Evolutionary conservation across 2,329 filamentous ascomycete genomes (phyloP), one percentile per base, ranked within the genome.

Genomic region (Penicillium digitatum): DNA sequence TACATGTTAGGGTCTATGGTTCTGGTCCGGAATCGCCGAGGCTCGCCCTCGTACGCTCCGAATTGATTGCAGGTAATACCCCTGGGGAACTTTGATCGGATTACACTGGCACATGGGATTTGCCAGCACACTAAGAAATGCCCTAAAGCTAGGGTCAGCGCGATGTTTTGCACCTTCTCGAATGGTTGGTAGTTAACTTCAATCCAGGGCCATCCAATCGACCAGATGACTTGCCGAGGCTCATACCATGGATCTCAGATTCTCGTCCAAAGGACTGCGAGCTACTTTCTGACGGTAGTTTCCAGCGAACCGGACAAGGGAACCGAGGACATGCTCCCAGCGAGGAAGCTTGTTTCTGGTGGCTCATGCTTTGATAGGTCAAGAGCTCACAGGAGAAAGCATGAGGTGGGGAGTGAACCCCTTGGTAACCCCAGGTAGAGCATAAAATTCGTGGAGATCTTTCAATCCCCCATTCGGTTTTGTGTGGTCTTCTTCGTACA

Each of bases 231-330:
- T 44, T 32, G 14, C 35, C 35, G 34, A 32, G 29, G 9, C 18
- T 29, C 14, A n/a, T 34, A 39, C 59, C 61, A 57, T 47, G 61
- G 59, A 22, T 55, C 27, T 12, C 10, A 26, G 3, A 6, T 4
- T 29, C 50, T 51, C 52, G 52, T 51, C 50, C 49, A 48, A 24
- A 35, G 48, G 42, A 48, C 49, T 51, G 32, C 35, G 35, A 52
- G 48, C n/a, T 20, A 39, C 49, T 50, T 54, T 32, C 52, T 52
- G 51, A 52, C 56, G 58, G 51, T 44, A 56, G 54, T 59, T 48
- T 60, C 60, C 62, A 51, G 52, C 63, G 55, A 66, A 67, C 61
- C 61, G 59, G 62, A 65, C 51, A 45, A 57, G 37, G 44, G 47
- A 58, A 60, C 65, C 61, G 59, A 49, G 45, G 39, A 52, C 34